Base-by-base conservation (phyloP, 768 basidiomycete species). In the Suillus subaureus region DNA sequence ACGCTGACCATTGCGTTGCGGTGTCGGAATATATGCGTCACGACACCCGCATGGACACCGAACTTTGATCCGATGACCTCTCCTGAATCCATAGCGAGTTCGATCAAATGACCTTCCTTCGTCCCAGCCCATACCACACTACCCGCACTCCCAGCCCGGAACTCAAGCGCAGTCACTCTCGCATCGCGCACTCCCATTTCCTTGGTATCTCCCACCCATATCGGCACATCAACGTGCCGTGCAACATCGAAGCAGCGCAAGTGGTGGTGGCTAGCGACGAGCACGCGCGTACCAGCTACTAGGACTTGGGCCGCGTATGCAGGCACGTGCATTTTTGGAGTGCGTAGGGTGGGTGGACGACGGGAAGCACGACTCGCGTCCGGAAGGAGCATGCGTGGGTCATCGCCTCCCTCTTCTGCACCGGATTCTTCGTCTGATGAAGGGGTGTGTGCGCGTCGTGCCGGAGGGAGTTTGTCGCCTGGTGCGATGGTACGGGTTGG, bases 101-200 rank as follows among this genome's bases (percentile, higher is more conserved):
- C 96, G 69, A 90, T 83, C 31, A 99, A 66, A 74, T 91, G 88
- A 0, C 97, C 97, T 31, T 97, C 94, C 78, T 92, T 95, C 35
- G 94, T 94, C 5, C 96, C 97, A 13, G 90, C 78, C 96, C 96
- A 98, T 2, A 95, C 70, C 63, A 86, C 82, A 37, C 81, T 81
- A 3, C 91, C 93, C 12, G 74, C 70, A 2, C 68, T 70, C 2
- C 83, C 82, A 0, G 90, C 84, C 18, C 90, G 83, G 74, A 96
- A 93, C 75, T 91, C 94, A 77, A 97, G 82, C 26, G 89, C 87
- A 1, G 89, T 89, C 43, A 96, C 82, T 70, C 87, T 89, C 4
- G 84, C 76, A 52, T 94, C 90, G 72, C 91, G 93, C 58, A 84
- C 71, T 0, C 85, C 86, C 3, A 88, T 73, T 15, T 88, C 85